Base-by-base conservation (phyloP, 768 basidiomycete species). In the Amanita inopinata region DNA sequence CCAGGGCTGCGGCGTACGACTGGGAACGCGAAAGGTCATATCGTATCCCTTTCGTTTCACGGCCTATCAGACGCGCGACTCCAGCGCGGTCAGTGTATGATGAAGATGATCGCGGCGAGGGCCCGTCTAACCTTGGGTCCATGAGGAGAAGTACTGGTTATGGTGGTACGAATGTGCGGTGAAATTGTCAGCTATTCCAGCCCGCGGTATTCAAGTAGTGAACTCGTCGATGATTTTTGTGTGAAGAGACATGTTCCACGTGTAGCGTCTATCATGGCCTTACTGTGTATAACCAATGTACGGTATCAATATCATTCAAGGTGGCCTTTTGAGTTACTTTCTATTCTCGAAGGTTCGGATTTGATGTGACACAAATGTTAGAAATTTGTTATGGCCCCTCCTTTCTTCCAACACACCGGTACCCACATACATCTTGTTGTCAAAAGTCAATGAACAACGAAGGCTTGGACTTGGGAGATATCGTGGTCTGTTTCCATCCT, bases 111-210 rank as follows among this genome's bases (percentile, higher is more conserved):
- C 66, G 83, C 44, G 78, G 77, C 4, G 83, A 83, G 55, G 83
- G 83, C 4, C 57, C 78, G 11, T 85, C 83, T 18, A 75, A 70
- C 55, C 53, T 86, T 35, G 88, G 86, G 4, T 49, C 73, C 17
- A 79, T 84, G 71, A 73, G 88, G 56, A 66, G 74, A 25, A 86
- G 85, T 54, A 84, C 85, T 11, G 89, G 86, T 0, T 74, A 83
- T 43, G 90, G 89, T 22, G 79, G 87, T 19, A 84, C 87, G 3
- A 78, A 61, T 47, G 79, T 81, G 19, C 69, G 87, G 47, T 90
- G 63, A 59, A 59, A 53, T 18, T 7, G 23, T 14, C 5, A 4
- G 12, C n/a, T 12, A 38, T 19, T 4, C 5, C 5, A n/a, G 33
- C 33, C n/a, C n/a, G n/a, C n/a, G n/a, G n/a, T n/a, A n/a, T n/a